Evolutionary conservation across 805 yeast species (phyloP).

Genomic region (Saccharomyces paradoxus): DNA sequence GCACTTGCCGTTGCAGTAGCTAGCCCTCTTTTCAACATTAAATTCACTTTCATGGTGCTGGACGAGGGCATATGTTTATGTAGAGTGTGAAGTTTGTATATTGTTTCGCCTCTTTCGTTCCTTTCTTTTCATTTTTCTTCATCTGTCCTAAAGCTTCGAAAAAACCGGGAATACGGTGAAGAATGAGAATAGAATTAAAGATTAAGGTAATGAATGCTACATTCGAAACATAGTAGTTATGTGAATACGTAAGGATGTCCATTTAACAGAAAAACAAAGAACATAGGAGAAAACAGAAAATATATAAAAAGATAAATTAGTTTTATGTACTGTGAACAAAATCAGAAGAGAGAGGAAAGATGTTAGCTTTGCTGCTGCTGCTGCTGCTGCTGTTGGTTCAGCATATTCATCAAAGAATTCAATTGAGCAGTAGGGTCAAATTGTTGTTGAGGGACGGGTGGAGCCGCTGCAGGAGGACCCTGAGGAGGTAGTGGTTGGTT

Average conservation of each 20-base stretch:
- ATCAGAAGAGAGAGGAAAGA: not conserved
- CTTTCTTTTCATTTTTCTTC: not conserved
- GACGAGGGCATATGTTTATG: not conserved
- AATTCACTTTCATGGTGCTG: not conserved
- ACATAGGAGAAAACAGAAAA: not conserved
- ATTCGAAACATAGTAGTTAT: not conserved
- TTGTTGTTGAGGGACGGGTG: conserved; percentile 17
- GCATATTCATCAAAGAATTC: conserved; percentile 36
- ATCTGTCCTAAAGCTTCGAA: not conserved
- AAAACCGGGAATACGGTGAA: not conserved
- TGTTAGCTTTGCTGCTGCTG: conserved; percentile 7
- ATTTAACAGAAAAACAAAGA: not conserved
- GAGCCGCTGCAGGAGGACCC: conserved; percentile 15
- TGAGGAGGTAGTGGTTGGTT: conserved; percentile 13
- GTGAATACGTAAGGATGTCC: not conserved
- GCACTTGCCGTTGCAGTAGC: conserved; percentile 17
- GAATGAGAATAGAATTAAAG: not conserved
- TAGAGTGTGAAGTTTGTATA: not conserved
- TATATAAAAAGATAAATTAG: not conserved
- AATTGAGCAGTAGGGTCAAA: conserved; percentile 35
- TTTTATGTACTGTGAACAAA: not conserved
- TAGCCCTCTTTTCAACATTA: conserved; percentile 8
- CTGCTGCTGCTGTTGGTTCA: conserved; percentile 31
- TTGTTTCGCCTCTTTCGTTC: not conserved
- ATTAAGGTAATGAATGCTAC: not conserved